Percentiles rank a stretch among this genome's conserved stretches.
phyloP scores from a whole-genome alignment of 73 alveolate genomes.

The Paramecium sexaurelia region DNA sequence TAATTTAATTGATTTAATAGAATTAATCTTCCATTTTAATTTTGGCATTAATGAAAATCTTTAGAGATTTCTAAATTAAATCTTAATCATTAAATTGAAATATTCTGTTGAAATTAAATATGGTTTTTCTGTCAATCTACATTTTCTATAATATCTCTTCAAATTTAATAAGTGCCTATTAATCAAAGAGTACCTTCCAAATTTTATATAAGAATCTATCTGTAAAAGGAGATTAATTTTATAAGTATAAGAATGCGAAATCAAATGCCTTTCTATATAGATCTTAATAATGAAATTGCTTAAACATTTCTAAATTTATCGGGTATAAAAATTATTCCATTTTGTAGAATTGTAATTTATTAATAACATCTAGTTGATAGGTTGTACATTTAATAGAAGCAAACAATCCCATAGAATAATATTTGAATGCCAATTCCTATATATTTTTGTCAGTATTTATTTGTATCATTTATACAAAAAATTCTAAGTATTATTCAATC shows the following conservation, averaged over 20 bases:
- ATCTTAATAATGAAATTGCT: neutral
- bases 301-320: neutral
- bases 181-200: neutral
- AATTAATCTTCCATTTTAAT: neutral
- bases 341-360: neutral
- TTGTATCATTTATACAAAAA: neutral
- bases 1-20: neutral
- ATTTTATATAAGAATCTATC: neutral
- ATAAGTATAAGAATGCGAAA: neutral
- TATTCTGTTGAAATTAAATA: neutral
- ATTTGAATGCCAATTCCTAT: neutral
- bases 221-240: neutral
- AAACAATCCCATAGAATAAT: conserved; percentile 9
- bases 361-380: neutral
- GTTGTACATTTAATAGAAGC: neutral
- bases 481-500: neutral
- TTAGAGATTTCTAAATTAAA: neutral
- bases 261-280: neutral
- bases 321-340: conserved; percentile 11
- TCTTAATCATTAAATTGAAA: neutral
- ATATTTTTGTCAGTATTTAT: neutral
- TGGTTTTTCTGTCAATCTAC: neutral
- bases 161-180: neutral
- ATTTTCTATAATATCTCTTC: neutral
- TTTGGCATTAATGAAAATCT: neutral